Conservation (phyloP, 139 green algal species). For the Picocystis salinarum region DNA sequence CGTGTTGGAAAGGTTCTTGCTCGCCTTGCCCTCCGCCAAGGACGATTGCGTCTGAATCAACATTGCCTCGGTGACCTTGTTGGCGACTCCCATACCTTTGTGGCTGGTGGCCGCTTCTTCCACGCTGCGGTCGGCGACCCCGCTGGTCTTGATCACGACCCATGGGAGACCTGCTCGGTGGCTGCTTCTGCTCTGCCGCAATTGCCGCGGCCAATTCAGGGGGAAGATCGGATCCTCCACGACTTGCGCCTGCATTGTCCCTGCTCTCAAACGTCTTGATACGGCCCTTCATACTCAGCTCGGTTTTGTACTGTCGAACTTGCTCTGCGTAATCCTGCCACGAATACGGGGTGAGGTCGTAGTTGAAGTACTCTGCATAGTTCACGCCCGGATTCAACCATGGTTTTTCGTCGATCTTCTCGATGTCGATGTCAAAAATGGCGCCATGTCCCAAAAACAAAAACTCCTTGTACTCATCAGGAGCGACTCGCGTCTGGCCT, state of each 20-base stretch:
- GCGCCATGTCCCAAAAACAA: conserved; percentile 65
- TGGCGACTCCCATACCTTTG: no score
- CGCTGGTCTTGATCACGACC: no score
- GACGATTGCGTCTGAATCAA: no score
- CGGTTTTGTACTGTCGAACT: neutral
- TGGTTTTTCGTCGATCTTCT: neutral
- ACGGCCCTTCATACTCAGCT: neutral
- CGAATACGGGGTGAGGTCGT: neutral
- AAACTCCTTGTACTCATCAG: conserved; percentile 79
- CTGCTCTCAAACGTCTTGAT: neutral
- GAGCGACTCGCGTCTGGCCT: conserved; percentile 50
- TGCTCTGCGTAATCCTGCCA: neutral
- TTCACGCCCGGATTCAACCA: neutral
- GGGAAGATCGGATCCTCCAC: neutral
- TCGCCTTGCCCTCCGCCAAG: no score
- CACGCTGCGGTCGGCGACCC: no score
- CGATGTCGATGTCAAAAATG: conserved; percentile 54
- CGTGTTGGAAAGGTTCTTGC: no score
- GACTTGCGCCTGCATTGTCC: neutral
- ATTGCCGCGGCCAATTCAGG: neutral
- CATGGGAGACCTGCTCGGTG: no score
- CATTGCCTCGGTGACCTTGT: no score
- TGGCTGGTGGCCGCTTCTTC: no score
- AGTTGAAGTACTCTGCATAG: neutral
- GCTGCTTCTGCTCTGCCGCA: no score